These are phyloP conservation scores for Fusarium dimerum DNA, from an alignment of 2,329 filamentous ascomycete genomes.

Conservation along the genomic window DNA sequence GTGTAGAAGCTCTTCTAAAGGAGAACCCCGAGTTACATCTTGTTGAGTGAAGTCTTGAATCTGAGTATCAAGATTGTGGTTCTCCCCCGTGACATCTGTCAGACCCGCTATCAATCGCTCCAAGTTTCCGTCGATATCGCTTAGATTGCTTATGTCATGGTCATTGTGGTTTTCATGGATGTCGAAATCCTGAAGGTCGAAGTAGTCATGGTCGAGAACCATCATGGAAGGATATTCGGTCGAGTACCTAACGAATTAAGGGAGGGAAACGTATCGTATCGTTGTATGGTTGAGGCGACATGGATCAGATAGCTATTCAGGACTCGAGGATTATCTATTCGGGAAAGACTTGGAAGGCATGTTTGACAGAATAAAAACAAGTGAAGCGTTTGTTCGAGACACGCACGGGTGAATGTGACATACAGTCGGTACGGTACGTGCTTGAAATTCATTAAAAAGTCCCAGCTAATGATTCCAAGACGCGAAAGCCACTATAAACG, in stretches of 20 bases:
- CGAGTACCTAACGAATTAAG: neutral
- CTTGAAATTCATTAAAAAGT: too few relatives aligned
- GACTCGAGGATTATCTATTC: neutral
- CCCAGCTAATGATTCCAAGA: neutral
- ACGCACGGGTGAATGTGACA: neutral
- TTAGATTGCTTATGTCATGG: neutral
- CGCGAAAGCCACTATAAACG: neutral
- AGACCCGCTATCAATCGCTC: neutral
- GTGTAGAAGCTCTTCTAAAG: neutral
- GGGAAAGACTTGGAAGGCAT: neutral
- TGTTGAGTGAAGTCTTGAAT: neutral
- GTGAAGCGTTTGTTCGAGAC: neutral
- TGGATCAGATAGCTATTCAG: neutral
- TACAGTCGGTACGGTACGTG: too few relatives aligned
- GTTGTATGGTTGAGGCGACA: neutral
- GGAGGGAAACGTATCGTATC: neutral
- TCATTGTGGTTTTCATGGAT: neutral
- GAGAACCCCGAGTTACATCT: neutral
- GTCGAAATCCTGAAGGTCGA: neutral
- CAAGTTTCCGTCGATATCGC: neutral
- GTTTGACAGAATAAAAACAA: neutral
- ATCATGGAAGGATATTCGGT: neutral
- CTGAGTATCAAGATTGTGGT: neutral
- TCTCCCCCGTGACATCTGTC: neutral
- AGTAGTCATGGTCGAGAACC: neutral